Base-by-base conservation (phyloP, 2,329 filamentous ascomycete genomes). In the Didymella segeticola region DNA sequence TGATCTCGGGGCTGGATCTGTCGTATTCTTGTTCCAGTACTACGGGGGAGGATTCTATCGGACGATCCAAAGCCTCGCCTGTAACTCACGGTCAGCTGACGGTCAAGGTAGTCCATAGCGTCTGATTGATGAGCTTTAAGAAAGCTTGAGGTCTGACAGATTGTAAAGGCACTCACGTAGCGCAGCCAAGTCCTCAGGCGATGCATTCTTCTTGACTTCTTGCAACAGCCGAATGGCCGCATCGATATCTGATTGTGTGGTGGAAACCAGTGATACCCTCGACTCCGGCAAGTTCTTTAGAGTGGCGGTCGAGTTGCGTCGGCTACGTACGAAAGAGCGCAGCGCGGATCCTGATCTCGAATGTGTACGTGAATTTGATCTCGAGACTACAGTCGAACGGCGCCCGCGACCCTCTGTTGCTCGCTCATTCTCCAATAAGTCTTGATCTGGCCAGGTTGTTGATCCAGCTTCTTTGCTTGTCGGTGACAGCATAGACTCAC, bases 101-200 rank as follows among this genome's bases (percentile, higher is more conserved):
- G 15, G 30, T 30, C 17, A 5, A 47, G n/a, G n/a, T n/a, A n/a
- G n/a, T n/a, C n/a, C n/a, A n/a, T n/a, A n/a, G n/a, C n/a, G n/a
- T n/a, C n/a, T n/a, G n/a, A n/a, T n/a, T n/a, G n/a, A n/a, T n/a
- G n/a, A n/a, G n/a, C n/a, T n/a, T n/a, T n/a, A n/a, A n/a, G n/a
- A n/a, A n/a, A n/a, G n/a, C n/a, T n/a, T n/a, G n/a, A n/a, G n/a
- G n/a, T 4, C 17, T 2, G 10, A 36, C 17, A 11, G 17, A 14
- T 7, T 37, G 12, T 36, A 25, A 19, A 22, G 26, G 15, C 15
- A 67, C 70, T 61, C 68, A 75, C 72, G 70, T 27, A 77, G 61
- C 31, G 79, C 77, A 20, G 77, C 78, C 26, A 81, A 67, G 50
- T 81, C 78, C 47, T 80, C 78, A 1, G 78, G 78, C 5, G 77